A percentile compares a stretch with the other conserved stretches of the same genome.
Evolutionary conservation across 176 grass and related monocot genomes (phyloP).

Genomic region (Stipa capillata): DNA sequence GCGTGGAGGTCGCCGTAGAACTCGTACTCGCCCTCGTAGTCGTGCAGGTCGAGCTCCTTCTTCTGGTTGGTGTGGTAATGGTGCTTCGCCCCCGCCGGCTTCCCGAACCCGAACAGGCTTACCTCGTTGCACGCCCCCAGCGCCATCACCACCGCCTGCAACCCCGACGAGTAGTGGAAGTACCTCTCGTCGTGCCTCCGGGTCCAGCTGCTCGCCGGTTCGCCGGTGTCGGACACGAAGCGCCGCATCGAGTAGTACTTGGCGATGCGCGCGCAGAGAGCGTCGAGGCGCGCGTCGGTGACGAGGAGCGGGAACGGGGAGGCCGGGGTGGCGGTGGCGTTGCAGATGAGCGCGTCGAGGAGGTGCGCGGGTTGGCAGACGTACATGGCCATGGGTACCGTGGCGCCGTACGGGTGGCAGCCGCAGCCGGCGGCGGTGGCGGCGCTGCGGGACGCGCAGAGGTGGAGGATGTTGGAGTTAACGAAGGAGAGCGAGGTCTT

Average conservation of each 20-base stretch:
- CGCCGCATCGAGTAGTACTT: conserved; percentile 77
- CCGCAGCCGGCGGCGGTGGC: conserved; percentile 5
- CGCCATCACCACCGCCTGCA: conserved; percentile 68
- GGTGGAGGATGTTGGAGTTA: conserved; percentile 75
- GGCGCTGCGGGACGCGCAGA: conserved; percentile 27
- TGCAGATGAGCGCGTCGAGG: conserved; percentile 62
- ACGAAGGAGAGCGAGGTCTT: conserved; percentile 67
- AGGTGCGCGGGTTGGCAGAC: conserved; percentile 55
- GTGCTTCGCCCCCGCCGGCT: conserved; percentile 48
- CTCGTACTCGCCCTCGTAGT: conserved; percentile 83
- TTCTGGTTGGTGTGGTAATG: conserved; percentile 80
- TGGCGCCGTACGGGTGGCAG: conserved; percentile 48
- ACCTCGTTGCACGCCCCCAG: conserved; percentile 49
- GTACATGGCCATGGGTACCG: conserved; percentile 34
- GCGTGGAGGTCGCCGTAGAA: conserved; percentile 62
- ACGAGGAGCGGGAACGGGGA: conserved; percentile 39
- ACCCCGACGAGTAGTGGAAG: conserved; percentile 85
- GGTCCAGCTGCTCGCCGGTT: conserved; percentile 34
- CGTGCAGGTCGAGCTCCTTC: conserved; percentile 67
- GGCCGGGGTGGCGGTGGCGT: conserved; percentile 27
- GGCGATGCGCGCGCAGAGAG: conserved; percentile 51
- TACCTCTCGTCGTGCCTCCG: conserved; percentile 51
- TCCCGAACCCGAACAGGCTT: conserved; percentile 73
- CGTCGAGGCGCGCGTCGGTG: conserved; percentile 68
- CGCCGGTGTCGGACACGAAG: conserved; percentile 45